Base-by-base conservation (phyloP, 1,284 basidiomycete species). In the Moesziomyces sp. region DNA sequence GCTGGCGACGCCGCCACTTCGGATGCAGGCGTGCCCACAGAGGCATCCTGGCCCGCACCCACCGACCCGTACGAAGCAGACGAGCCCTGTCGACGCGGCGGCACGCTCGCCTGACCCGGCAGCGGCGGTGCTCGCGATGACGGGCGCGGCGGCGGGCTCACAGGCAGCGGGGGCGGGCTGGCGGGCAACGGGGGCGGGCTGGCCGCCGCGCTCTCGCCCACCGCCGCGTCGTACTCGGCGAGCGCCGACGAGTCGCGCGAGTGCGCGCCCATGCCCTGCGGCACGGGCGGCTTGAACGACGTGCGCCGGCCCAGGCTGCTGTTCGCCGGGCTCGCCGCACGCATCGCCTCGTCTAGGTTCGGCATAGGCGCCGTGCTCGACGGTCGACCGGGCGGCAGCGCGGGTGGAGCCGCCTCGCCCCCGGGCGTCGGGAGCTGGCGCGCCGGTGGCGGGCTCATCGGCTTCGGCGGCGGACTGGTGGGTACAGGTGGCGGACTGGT, bases 91-190 rank as follows among this genome's bases (percentile, higher is more conserved):
- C 70, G 54, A 43, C 60, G 59, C 35, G 67, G 67, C n/a, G 69
- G 63, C 92, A 94, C 30, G 92, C 94, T 13, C 94, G 88, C 75
- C 91, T 90, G 58, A 92, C 93, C 93, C 95, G 94, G 59, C 93
- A 88, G 30, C 91, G 93, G 30, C 93, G 93, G 78, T 94, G 90
- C 18, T 90, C 90, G 10, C 91, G 90, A 46, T 91, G 89, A 52
- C 91, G 89, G 76, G 90, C 89, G 53, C 90, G 87, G 82, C 93
- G 77, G 74, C 18, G 77, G 77, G 57, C 73, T 77, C 26, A 58
- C 49, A 2, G 75, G 67, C 26, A 72, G 65, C 13, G 57, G 65
- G 24, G 74, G 70, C 7, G 74, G 74, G 26, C 70, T 76, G 9
- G 52, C 46, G 9, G 65, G 65, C 59, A 69, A 35, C 28, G 66